Conservation (phyloP, 495 filamentous ascomycete species). For the Annulohypoxylon nitens region DNA sequence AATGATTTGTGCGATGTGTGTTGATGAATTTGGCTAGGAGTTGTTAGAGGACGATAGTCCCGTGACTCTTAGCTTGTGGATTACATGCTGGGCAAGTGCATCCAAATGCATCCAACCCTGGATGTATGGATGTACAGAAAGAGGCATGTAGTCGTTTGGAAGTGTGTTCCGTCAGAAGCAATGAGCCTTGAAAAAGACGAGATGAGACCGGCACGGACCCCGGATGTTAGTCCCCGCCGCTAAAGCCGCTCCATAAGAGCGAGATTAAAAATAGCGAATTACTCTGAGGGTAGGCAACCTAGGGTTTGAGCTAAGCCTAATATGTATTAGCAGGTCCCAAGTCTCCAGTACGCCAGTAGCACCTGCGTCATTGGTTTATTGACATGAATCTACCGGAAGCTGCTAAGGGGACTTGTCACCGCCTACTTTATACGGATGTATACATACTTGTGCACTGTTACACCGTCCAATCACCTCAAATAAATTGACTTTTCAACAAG, state of each 20-base stretch:
- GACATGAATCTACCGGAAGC: slow-evolving; percentile 17
- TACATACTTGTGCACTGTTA: not conserved
- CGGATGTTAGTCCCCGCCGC: slow-evolving; percentile 23
- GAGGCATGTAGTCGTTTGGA: not conserved
- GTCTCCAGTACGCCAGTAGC: not conserved
- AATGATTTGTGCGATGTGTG: too few species aligned
- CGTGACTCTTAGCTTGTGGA: slow-evolving; percentile 4
- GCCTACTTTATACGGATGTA: slow-evolving; percentile 14
- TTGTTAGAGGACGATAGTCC: not conserved
- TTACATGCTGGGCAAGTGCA: not conserved
- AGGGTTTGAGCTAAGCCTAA: slow-evolving; percentile 2
- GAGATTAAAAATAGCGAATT: slow-evolving; percentile 34
- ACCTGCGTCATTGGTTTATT: slow-evolving; percentile 1
- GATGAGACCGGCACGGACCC: slow-evolving; percentile 26
- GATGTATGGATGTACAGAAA: not conserved
- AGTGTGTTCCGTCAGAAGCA: slow-evolving; percentile 4
- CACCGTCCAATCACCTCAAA: not conserved
- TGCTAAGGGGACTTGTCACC: slow-evolving; percentile 10
- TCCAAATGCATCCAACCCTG: not conserved
- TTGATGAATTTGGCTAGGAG: not conserved
- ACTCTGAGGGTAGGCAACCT: not conserved
- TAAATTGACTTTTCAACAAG: not conserved
- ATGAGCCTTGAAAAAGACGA: not conserved
- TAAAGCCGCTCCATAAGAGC: slow-evolving; percentile 24
- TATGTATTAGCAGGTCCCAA: slow-evolving; percentile 10